Evolutionary conservation across 2,329 filamentous ascomycete genomes (phyloP), one percentile per base, ranked within the genome.

Genomic region (Macroventuria anomochaeta): DNA sequence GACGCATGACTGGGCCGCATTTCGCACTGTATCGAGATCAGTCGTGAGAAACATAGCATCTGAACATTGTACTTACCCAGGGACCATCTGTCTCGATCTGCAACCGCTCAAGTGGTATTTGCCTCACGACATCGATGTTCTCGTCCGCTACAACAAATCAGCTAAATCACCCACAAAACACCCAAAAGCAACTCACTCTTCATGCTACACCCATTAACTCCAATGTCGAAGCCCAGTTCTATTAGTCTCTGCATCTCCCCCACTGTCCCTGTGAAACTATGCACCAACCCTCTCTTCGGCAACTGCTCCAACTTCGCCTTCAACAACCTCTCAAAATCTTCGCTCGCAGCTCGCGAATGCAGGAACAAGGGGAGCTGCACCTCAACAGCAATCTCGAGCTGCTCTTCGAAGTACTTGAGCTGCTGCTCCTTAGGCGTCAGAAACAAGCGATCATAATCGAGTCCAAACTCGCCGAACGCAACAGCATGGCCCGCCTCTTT

Each of bases 31-130:
- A 32, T 25, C 5, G 18, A 34, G 6, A 31, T 55, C 13, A 58
- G 46, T 23, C n/a, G 17, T 8, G 10, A 15, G 13, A 21, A 23
- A 7, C 11, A 12, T 1, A 5, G 20, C 3, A 11, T n/a, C 13
- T 17, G 6, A 11, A 20, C 1, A 5, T 3, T 25, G 15, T n/a
- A 55, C 71, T 63, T 72, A 79, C 78, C 84, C 95, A 99, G 3
- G 95, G 95, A 2, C 95, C 95, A 72, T 99, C 95, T 0, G 95
- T 99, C 81, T 99, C 95, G 40, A 99, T 86, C 83, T 97, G 96
- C 47, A 99, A 75, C 39, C 88, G 79, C 50, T 93, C 86, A 10
- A 99, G 78, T 10, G 87, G 89, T 32, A 97, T 86, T 55, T 88
- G 84, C 58, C 83, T 86, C 10, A 97, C 91, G 2, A 97, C 93